phyloP scores from a whole-genome alignment of 768 basidiomycete genomes.

The Boletus insuetus region DNA sequence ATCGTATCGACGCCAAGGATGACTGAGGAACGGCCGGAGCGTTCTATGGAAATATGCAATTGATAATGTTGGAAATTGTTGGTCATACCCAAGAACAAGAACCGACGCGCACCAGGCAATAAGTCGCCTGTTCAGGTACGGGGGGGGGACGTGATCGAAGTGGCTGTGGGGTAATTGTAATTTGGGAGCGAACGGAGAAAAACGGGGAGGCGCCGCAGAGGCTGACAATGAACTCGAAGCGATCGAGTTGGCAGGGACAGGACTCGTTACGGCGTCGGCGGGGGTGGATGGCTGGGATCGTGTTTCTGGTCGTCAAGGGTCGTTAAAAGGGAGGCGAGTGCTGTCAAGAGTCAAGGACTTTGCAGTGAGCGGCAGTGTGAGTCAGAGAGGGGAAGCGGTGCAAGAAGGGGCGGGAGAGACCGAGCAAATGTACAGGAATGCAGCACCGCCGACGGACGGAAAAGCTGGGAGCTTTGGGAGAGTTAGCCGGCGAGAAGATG shows the following conservation, averaged over 20 bases:
- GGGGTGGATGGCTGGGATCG: slow-evolving; percentile 4
- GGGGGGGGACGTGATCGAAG: slow-evolving; percentile 28
- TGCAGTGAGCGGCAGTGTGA: background rate
- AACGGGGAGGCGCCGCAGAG: slow-evolving; percentile 17
- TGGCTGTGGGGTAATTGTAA: slow-evolving; percentile 35
- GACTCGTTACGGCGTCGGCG: background rate
- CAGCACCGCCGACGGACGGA: slow-evolving; percentile 20
- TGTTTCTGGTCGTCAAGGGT: slow-evolving; percentile 27
- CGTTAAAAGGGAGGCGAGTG: slow-evolving; percentile 21
- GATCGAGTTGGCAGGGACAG: slow-evolving; percentile 3
- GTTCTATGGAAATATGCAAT: slow-evolving; percentile 35
- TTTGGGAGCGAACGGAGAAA: slow-evolving; percentile 17
- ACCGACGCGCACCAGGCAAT: slow-evolving; percentile 30
- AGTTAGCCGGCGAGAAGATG: slow-evolving; percentile 7
- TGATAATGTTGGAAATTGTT: slow-evolving; percentile 33
- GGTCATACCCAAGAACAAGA: slow-evolving; percentile 34
- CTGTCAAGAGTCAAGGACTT: background rate
- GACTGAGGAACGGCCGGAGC: slow-evolving; percentile 27
- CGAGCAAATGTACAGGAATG: background rate
- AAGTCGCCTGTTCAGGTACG: slow-evolving; percentile 30
- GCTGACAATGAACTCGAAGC: slow-evolving; percentile 1
- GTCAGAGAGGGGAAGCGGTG: slow-evolving; percentile 2
- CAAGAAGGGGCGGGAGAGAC: background rate
- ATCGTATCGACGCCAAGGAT: slow-evolving; percentile 24
- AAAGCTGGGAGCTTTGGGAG: background rate